Evolutionary conservation across 257 asterid species (phyloP).

Genomic region (Capsicum baccatum): DNA sequence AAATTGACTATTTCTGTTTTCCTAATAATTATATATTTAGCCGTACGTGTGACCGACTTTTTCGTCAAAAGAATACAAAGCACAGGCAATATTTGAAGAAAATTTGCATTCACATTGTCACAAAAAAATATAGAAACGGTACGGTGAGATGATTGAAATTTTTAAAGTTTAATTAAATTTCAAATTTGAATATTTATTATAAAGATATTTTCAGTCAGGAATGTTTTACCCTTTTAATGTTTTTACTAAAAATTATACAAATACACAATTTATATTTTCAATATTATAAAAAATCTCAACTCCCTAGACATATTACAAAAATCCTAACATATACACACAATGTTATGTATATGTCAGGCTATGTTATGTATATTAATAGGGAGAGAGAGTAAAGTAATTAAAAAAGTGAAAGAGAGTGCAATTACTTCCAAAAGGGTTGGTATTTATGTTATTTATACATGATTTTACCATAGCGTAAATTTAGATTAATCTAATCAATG

Average conservation of each 20-base stretch:
- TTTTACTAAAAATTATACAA: not conserved
- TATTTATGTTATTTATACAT: not conserved
- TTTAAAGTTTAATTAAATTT: not conserved
- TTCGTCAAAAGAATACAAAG: slow-evolving; percentile 6
- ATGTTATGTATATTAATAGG: no score
- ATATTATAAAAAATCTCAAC: no score
- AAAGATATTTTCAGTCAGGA: not conserved
- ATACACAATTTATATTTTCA: no score
- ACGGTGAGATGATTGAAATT: not conserved
- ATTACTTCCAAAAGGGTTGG: no score
- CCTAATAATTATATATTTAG: not conserved
- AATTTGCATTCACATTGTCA: not conserved
- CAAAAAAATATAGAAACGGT: no score
- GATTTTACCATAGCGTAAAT: not conserved
- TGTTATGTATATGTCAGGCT: no score
- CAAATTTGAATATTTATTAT: not conserved
- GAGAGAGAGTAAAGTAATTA: no score
- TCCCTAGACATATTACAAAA: no score
- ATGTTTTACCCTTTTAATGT: not conserved
- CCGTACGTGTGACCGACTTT: not conserved
- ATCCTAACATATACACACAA: no score
- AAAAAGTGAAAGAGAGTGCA: no score
- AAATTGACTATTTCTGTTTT: not conserved
- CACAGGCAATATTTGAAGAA: not conserved
- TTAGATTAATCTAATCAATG: no score